Evolutionary conservation across 179 eudicot genomes (phyloP).

Genomic region (Beta lomatogona): DNA sequence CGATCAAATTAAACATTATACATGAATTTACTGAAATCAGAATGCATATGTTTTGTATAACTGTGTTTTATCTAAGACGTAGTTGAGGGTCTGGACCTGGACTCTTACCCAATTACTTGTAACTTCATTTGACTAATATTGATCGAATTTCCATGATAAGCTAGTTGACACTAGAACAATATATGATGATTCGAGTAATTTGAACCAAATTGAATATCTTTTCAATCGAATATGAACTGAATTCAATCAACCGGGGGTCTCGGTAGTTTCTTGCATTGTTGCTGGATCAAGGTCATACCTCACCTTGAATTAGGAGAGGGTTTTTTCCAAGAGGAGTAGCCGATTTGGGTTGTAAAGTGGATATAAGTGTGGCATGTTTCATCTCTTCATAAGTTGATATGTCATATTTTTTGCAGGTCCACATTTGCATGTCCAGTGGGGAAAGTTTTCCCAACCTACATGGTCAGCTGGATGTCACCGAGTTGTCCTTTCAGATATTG

Average conservation of each 20-base stretch:
- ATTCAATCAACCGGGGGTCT: not conserved
- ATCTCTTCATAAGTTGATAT: not conserved
- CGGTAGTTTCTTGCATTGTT: not conserved
- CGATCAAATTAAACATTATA: not conserved
- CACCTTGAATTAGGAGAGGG: no score
- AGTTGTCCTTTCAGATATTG: conserved; percentile 79
- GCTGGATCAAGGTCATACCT: not conserved
- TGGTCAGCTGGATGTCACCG: conserved; percentile 92
- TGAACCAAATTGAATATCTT: not conserved
- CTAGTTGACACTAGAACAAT: not conserved
- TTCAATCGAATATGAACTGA: not conserved
- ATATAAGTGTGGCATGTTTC: not conserved
- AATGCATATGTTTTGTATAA: not conserved
- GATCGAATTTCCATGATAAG: not conserved
- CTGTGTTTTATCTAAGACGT: not conserved
- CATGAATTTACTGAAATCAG: not conserved
- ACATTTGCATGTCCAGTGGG: conserved; percentile 91
- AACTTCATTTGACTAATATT: not conserved
- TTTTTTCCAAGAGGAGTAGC: no score
- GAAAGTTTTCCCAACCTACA: conserved; percentile 92
- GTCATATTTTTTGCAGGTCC: conserved; percentile 58
- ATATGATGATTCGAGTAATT: not conserved
- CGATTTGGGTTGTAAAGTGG: not conserved
- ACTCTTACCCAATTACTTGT: not conserved
- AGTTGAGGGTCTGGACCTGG: not conserved